Evolutionary conservation across 1,284 basidiomycete species (phyloP), one percentile per base, ranked within the genome.

Genomic region (Rugosomyces carneus): DNA sequence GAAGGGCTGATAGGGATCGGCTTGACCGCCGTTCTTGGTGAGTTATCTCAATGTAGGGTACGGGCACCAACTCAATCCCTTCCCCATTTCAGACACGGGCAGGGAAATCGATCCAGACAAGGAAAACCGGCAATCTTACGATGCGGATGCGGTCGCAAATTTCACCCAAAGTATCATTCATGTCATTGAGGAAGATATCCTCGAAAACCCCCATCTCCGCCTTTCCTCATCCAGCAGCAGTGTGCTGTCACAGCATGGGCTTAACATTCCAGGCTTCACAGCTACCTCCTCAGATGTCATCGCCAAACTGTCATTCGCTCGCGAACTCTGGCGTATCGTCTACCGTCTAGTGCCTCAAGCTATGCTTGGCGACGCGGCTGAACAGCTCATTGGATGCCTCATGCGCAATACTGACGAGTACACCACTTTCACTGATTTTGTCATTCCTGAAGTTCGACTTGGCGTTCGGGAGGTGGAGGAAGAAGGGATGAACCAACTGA

Each of bases 201-300:
- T 85, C n/a, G 58, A 69, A 37, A 76, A 84, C 51, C 40, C 61
- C n/a, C 61, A 67, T 11, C 64, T 84, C 21, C 70, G 82, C 10
- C 42, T 51, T n/a, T 38, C 42, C 6, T 37, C 48, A 1, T 36
- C 39, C 9, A 44, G 42, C 34, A 13, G 35, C 39, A 5, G 23
- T 15, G 10, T 37, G 23, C 5, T 39, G 16, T 8, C 21, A n/a
- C 23, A 45, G 27, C 19, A 37, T 16, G 49, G 49, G 8, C 45
- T 48, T 20, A 37, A 32, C 15, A 49, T 51, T 16, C 47, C 51
- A 9, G 45, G 45, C 3, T 48, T 48, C 16, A 40, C 47, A 13
- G 35, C 37, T 10, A 37, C 45, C 1, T 53, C 54, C 24, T 59
- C 59, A n/a, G 62, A 61, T 40, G 55, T 57, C 6, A 57, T 59